Base-by-base conservation (phyloP, 345 rosid genomes). In the Eutrema yunnanense region DNA sequence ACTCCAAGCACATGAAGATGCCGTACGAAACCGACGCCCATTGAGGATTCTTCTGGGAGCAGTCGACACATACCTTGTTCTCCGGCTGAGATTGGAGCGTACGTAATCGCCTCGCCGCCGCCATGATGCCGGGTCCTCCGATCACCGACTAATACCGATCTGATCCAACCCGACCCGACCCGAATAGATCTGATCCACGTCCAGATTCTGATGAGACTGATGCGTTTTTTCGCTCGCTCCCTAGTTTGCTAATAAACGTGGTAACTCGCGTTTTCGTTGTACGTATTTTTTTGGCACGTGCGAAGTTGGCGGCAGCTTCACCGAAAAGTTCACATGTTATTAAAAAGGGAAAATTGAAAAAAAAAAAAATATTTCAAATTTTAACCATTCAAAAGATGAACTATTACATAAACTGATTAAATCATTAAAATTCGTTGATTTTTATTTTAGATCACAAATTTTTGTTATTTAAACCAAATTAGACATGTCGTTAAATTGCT, bases 11-110 rank as follows among this genome's bases (percentile, higher is more conserved):
- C 97, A 92, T 95, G 87, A 95, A 95, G 70, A 95, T 79, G 7
- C 97, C 99, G 74, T 95, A 92, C 8, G 98, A 90, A 26, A 95
- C 94, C n/a, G 99, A 95, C 2, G 98, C 99, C 99, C 99, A 95
- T 84, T 95, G 99, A 8, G 99, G 99, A 72, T 95, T 95, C 84
- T 92, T 95, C 82, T 92, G 97, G 16, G 89, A 74, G 77, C 98
- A 95, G 57, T 95, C 99, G 42, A 92, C 99, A 82, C 99, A 95
- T 56, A 84, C 83, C 87, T 83, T 90, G 87, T 95, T 95, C 53
- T 81, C 88, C 0, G 88, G 82, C 65, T 86, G 96, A 42, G 93
- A 85, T 84, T 92, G 99, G 46, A 95, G 96, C 32, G 82, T 86
- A 36, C 94, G 90, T 63, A 95, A 86, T 57, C 92, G 83, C 62